A percentile compares a stretch with the other conserved stretches of the same genome.
Evolutionary conservation across 202 grass and related monocot genomes (phyloP).

Genomic region (Schoenoplectus tabernaemontani): DNA sequence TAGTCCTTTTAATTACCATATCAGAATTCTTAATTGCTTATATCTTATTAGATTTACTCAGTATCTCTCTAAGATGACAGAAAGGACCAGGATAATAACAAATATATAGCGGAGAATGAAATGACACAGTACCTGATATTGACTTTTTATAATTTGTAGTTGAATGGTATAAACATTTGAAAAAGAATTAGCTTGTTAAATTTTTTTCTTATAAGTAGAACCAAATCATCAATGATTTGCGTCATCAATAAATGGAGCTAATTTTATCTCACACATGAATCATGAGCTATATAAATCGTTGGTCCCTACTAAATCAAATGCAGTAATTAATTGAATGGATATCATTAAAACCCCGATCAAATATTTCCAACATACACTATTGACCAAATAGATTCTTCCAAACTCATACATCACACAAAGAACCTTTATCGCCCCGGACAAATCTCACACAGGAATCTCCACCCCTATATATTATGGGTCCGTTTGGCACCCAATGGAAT

Average conservation of each 20-base stretch:
- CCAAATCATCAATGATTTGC: background rate
- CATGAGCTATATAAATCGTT: background rate
- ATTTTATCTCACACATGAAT: background rate
- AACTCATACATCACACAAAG: background rate
- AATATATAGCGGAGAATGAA: too few relatives aligned
- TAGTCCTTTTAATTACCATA: background rate
- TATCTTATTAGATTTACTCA: background rate
- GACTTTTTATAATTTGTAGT: background rate
- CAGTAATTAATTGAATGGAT: background rate
- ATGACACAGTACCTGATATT: too few relatives aligned
- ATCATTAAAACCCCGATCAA: background rate
- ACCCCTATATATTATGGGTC: too few relatives aligned
- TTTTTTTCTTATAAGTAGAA: too few relatives aligned
- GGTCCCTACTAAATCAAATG: conserved; percentile 1
- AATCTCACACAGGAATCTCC: too few relatives aligned
- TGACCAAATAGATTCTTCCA: background rate
- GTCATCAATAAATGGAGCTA: background rate
- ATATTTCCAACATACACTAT: background rate
- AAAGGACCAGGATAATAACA: too few relatives aligned
- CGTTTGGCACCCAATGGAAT: too few relatives aligned
- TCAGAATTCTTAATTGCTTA: background rate
- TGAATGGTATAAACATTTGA: background rate
- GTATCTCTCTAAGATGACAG: too few relatives aligned
- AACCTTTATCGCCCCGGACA: too few relatives aligned
- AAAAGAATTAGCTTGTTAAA: background rate